Evolutionary conservation across 495 filamentous ascomycete species (phyloP).

Genomic region (Chaetomium tenue): DNA sequence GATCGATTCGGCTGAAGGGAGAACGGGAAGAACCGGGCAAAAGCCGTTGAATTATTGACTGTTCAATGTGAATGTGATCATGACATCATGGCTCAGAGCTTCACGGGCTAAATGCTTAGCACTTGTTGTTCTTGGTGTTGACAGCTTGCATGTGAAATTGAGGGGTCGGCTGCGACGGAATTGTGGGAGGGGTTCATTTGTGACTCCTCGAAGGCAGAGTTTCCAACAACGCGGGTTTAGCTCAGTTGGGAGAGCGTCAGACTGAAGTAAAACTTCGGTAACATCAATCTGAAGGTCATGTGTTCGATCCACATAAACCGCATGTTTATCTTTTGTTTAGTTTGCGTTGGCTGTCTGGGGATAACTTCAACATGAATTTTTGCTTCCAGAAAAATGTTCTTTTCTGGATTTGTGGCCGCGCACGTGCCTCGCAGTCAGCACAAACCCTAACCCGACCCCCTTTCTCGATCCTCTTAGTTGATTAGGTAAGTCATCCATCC

Average conservation of each 20-base stretch:
- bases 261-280: conserved; percentile 25
- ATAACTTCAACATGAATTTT: too few species aligned
- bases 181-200: not conserved
- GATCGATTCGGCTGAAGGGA: not conserved
- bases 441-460: not conserved
- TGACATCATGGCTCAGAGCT: conserved; percentile 5
- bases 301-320: conserved; percentile 31
- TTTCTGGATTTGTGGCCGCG: too few species aligned
- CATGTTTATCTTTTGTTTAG: conserved; percentile 20
- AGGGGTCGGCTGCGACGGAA: not conserved
- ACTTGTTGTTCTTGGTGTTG: not conserved
- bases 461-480: too few species aligned
- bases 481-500: not conserved
- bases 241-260: conserved; percentile 33
- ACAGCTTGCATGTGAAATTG: conserved; percentile 7
- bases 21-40: not conserved
- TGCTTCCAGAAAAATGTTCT: too few species aligned
- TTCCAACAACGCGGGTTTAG: conserved; percentile 29
- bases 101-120: not conserved
- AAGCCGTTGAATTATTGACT: not conserved
- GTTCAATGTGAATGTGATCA: not conserved
- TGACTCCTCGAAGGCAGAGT: not conserved
- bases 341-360: not conserved
- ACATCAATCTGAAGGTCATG: conserved; percentile 27
- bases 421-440: too few species aligned